These are phyloP conservation scores for Bruguiera sexangula DNA, from an alignment of 345 rosid species.

Conservation along the genomic window DNA sequence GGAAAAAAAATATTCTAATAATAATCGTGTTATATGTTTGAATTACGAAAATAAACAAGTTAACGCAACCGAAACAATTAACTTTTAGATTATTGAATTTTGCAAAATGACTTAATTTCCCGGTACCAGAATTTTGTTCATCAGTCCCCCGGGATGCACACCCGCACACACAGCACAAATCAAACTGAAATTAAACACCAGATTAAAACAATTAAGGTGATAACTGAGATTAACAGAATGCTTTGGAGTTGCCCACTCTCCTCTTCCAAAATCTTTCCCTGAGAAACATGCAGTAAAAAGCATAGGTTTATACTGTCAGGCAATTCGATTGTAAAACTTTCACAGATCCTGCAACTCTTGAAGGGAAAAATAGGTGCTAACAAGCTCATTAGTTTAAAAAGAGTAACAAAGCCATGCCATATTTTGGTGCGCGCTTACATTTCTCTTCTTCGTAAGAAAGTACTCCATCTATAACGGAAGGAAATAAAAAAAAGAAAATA, in stretches of 20 bases:
- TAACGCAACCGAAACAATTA: too few species aligned
- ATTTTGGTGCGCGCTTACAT: slow-evolving; percentile 3
- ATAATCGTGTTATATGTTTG: too few species aligned
- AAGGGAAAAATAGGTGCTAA: too few species aligned
- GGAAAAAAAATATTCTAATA: too few species aligned
- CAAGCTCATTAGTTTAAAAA: too few species aligned
- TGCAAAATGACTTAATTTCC: too few species aligned
- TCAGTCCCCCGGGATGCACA: too few species aligned
- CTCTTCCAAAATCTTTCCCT: slow-evolving; percentile 21
- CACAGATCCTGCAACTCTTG: not conserved
- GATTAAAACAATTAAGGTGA: not conserved
- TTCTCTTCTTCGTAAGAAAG: slow-evolving; percentile 13
- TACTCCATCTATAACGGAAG: slow-evolving; percentile 14
- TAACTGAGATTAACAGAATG: slow-evolving; percentile 12
- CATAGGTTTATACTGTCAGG: too few species aligned
- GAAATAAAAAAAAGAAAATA: not conserved
- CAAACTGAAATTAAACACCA: not conserved
- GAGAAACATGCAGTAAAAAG: not conserved
- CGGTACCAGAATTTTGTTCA: too few species aligned
- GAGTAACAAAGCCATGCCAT: too few species aligned
- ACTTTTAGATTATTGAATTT: too few species aligned
- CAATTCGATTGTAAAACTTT: not conserved
- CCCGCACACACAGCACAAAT: not conserved
- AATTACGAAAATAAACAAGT: too few species aligned
- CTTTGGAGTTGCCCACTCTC: slow-evolving; percentile 16